Conservation (phyloP, 1,139 yeast genomes). For the Candida mesenterica region DNA sequence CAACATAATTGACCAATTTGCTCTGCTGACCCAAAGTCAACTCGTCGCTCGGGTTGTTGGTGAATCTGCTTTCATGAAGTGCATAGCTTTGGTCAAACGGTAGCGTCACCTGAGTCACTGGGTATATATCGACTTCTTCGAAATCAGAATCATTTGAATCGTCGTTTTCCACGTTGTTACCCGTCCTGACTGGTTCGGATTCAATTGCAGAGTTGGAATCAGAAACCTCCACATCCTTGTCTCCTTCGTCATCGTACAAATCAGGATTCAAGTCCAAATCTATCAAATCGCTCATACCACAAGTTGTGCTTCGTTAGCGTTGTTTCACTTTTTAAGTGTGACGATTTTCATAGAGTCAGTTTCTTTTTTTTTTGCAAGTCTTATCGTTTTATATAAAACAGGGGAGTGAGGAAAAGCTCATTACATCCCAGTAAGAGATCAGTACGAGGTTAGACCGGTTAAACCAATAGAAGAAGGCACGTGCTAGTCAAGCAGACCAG, state of each 20-base stretch:
- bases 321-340: no score
- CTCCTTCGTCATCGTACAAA: conserved; percentile 28
- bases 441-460: no score
- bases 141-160: neutral
- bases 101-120: conserved; percentile 19
- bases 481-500: no score
- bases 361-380: no score
- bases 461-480: no score
- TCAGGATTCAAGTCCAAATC: conserved; percentile 44
- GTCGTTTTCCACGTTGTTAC: neutral
- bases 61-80: conserved; percentile 14
- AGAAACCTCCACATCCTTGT: no score
- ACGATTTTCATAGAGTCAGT: no score
- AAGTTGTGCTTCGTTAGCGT: neutral
- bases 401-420: no score
- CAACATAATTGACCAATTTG: conserved; percentile 58
- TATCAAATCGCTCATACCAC: conserved; percentile 12
- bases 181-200: neutral
- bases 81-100: conserved; percentile 31
- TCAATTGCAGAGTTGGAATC: no score
- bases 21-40: conserved; percentile 50
- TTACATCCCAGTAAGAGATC: no score
- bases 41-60: conserved; percentile 4
- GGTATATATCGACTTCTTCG: conserved; percentile 7
- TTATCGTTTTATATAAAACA: no score